Conservation (phyloP, 2,329 filamentous ascomycete species). For the Penicillium brasilianum region DNA sequence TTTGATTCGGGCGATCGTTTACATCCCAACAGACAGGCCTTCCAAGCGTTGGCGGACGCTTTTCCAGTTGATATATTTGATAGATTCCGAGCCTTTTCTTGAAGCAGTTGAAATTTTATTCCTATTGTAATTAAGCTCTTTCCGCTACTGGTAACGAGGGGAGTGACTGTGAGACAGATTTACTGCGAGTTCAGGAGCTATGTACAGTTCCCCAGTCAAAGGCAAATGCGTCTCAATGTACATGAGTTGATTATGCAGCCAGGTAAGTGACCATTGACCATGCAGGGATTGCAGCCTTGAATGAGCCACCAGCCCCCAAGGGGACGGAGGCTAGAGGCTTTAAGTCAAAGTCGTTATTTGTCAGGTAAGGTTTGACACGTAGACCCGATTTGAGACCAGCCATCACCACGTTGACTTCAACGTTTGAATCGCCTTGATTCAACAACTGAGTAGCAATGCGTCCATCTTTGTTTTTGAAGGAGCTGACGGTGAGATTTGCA, state of each 20-base stretch:
- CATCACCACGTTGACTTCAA: background rate
- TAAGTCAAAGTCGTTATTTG: constrained; percentile 8
- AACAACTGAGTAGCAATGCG: constrained; percentile 40
- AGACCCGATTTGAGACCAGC: background rate
- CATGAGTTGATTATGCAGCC: background rate
- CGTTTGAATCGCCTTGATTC: constrained; percentile 12
- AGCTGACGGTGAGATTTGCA: constrained; percentile 28
- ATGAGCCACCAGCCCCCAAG: background rate
- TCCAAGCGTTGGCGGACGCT: constrained; percentile 61
- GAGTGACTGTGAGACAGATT: too few relatives aligned
- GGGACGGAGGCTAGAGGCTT: background rate
- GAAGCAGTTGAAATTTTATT: background rate
- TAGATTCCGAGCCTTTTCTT: background rate
- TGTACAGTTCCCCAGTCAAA: background rate
- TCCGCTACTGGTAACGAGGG: too few relatives aligned
- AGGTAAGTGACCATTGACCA: background rate
- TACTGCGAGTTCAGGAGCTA: background rate
- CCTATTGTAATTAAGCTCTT: too few relatives aligned
- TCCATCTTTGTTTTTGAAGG: constrained; percentile 42
- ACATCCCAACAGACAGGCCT: constrained; percentile 66
- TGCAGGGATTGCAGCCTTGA: background rate
- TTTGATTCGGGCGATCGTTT: constrained; percentile 69
- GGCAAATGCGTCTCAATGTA: background rate
- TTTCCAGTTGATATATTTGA: background rate
- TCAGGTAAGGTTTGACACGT: background rate